phyloP scores from a whole-genome alignment of 2,329 filamentous ascomycete genomes.

The Tolypocladium guangdongense region DNA sequence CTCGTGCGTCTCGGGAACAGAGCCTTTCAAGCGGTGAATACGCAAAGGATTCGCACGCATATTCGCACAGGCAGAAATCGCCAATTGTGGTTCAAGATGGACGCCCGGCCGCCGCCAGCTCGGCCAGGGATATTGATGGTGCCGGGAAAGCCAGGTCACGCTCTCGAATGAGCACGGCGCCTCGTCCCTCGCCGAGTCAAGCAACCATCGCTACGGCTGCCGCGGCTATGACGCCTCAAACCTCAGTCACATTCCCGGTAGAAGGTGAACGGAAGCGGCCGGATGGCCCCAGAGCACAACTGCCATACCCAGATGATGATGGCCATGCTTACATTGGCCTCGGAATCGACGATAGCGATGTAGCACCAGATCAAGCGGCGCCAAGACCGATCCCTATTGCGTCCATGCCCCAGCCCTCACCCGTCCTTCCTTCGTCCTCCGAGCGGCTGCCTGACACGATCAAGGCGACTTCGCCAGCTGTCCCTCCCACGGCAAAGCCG shows the following conservation, averaged over 20 bases:
- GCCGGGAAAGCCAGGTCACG: conserved; percentile 17
- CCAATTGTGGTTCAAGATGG: conserved; percentile 26
- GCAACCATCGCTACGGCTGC: conserved; percentile 5
- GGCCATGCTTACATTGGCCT: conserved; percentile 10
- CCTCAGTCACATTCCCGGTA: conserved; percentile 20
- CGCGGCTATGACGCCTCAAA: conserved; percentile 9
- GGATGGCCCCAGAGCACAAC: conserved; percentile 13
- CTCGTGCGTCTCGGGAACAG: conserved; percentile 13
- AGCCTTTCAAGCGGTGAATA: conserved; percentile 30
- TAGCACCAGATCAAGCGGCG: conserved; percentile 1
- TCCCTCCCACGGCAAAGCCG: conserved; percentile 7
- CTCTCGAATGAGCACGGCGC: conserved; percentile 22
- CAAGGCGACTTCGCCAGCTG: neutral
- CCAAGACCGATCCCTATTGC: conserved; percentile 3
- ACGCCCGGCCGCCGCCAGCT: conserved; percentile 10
- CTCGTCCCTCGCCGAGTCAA: conserved; percentile 18
- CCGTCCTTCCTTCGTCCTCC: neutral
- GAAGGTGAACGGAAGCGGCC: conserved; percentile 9
- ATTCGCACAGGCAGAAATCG: conserved; percentile 20
- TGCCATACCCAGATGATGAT: conserved; percentile 30
- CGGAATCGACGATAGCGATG: conserved; percentile 9
- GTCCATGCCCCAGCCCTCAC: conserved; percentile 12
- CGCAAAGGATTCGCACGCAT: conserved; percentile 15
- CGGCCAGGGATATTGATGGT: conserved; percentile 11
- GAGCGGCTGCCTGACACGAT: neutral